These are phyloP conservation scores for Boletus reticulatus DNA, from an alignment of 768 basidiomycete genomes.

Conservation along the genomic window DNA sequence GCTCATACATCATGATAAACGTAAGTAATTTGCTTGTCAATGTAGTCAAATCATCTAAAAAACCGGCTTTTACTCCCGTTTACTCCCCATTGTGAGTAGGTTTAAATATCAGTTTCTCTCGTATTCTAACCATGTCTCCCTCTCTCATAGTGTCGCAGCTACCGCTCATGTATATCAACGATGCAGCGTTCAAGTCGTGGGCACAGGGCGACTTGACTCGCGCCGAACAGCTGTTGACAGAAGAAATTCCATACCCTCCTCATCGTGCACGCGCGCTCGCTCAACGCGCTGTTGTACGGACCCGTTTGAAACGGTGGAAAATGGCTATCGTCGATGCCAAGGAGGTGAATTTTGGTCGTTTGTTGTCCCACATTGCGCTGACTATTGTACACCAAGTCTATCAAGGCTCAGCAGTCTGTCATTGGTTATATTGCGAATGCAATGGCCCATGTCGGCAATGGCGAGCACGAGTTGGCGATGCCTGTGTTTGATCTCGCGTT, in stretches of 20 bases:
- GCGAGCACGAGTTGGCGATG: not conserved
- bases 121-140: not conserved
- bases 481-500: slow-evolving; percentile 11
- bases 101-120: not conserved
- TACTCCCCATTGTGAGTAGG: not conserved
- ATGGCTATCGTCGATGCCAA: slow-evolving; percentile 2
- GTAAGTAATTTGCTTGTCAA: not conserved
- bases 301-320: not conserved
- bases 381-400: not conserved
- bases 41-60: not conserved
- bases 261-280: not conserved
- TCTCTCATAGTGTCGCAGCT: not conserved
- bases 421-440: not conserved
- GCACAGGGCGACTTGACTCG: not conserved
- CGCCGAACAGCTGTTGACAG: not conserved
- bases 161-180: not conserved
- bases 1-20: not conserved
- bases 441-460: not conserved
- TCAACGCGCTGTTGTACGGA: slow-evolving; percentile 1
- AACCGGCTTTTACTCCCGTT: not conserved
- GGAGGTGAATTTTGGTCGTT: not conserved
- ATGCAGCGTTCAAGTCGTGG: not conserved
- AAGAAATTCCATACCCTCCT: not conserved
- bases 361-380: not conserved
- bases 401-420: not conserved